These are phyloP conservation scores for Talaromyces sp. DNA, from an alignment of 2,329 filamentous ascomycete species.

Conservation along the genomic window DNA sequence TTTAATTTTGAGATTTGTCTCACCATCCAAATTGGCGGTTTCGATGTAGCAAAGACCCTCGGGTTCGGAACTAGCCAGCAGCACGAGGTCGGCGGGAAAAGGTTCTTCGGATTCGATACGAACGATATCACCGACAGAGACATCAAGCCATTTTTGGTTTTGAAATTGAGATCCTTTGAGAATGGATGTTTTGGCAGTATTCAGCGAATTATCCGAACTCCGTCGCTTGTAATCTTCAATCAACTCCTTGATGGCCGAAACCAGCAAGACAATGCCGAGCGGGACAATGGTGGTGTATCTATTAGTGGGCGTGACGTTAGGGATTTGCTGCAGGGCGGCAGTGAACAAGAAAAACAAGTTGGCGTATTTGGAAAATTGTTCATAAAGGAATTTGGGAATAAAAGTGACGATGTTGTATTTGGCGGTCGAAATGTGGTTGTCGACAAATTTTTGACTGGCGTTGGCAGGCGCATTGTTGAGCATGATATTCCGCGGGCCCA, in stretches of 20 bases:
- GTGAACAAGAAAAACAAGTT: slow-evolving; percentile 99
- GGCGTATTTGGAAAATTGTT: slow-evolving; percentile 98
- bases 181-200: slow-evolving; percentile 78
- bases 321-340: slow-evolving; percentile 88
- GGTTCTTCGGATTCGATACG: slow-evolving; percentile 91
- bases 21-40: slow-evolving; percentile 93
- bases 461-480: slow-evolving; percentile 96
- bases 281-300: slow-evolving; percentile 93
- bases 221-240: slow-evolving; percentile 91
- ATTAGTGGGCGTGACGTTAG: slow-evolving; percentile 90
- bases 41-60: slow-evolving; percentile 98
- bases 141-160: slow-evolving; percentile 88
- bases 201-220: slow-evolving; percentile 77
- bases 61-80: slow-evolving; percentile 90
- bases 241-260: slow-evolving; percentile 93
- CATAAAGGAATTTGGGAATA: slow-evolving; percentile 91
- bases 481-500: slow-evolving; percentile 87
- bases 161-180: slow-evolving; percentile 77
- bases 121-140: slow-evolving; percentile 86
- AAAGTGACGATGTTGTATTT: slow-evolving; percentile 96
- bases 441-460: slow-evolving; percentile 77
- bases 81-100: slow-evolving; percentile 87
- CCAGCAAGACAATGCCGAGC: slow-evolving; percentile 79
- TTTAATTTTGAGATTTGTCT: slow-evolving; percentile 98
- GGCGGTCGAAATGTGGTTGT: slow-evolving; percentile 95